Conservation (phyloP, 805 yeast genomes). For the Lipomyces kockii region DNA sequence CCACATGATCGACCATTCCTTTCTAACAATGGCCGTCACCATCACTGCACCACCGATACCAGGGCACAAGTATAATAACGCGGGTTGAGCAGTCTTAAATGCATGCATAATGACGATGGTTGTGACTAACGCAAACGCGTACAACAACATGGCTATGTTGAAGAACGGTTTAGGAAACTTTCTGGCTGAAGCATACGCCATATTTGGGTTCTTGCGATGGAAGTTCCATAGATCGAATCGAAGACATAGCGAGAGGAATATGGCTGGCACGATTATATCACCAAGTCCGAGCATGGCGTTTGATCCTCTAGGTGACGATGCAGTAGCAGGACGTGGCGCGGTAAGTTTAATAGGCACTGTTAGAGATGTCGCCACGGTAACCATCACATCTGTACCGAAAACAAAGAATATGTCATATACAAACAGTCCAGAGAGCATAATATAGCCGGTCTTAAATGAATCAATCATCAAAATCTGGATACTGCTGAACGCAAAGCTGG, state of each 20-base stretch:
- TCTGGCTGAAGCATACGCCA: constrained; percentile 40
- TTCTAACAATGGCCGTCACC: constrained; percentile 15
- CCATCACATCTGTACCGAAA: constrained; percentile 65
- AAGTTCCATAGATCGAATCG: constrained; percentile 57
- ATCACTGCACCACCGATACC: constrained; percentile 34
- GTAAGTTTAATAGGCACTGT: constrained; percentile 60
- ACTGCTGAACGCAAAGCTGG: constrained; percentile 52
- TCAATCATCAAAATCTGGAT: constrained; percentile 49
- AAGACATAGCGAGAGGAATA: constrained; percentile 57
- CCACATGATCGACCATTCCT: constrained; percentile 27
- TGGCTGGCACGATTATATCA: constrained; percentile 67
- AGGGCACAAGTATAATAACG: constrained; percentile 67
- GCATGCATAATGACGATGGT: constrained; percentile 52
- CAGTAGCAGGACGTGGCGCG: constrained; percentile 48
- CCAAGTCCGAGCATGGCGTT: constrained; percentile 61
- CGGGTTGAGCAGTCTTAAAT: constrained; percentile 64
- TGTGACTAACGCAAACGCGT: constrained; percentile 51
- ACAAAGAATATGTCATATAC: constrained; percentile 71
- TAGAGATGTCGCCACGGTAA: constrained; percentile 60
- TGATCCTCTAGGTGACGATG: constrained; percentile 23
- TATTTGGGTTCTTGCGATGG: constrained; percentile 44
- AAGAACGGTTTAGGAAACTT: constrained; percentile 55
- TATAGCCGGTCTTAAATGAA: constrained; percentile 53
- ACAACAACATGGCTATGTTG: constrained; percentile 52
- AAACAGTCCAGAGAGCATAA: constrained; percentile 57